Base-by-base conservation (phyloP, 2,329 filamentous ascomycete genomes). In the Pseudogymnoascus sp. region DNA sequence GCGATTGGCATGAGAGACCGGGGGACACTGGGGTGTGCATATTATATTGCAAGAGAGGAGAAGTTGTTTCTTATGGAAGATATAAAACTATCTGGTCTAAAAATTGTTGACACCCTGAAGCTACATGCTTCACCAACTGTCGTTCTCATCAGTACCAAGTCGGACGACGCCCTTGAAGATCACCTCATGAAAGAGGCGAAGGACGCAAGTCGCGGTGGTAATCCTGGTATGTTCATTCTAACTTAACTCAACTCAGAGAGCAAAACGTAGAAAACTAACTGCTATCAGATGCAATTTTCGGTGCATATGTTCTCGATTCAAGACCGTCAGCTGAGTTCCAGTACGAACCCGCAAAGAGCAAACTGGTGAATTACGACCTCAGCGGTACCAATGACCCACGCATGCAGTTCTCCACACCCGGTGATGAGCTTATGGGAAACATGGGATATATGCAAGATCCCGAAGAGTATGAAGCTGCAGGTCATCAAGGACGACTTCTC, bases 61-160 rank as follows among this genome's bases (percentile, higher is more conserved):
- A 84, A 80, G 37, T 75, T 97, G 3, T 88, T 84, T 64, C 79
- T 96, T 47, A 86, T 95, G 71, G 86, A 93, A 71, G 92, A 97
- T 68, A 80, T 90, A 8, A 80, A 83, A 14, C 79, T 85, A 67
- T 88, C 86, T 4, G 86, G 84, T n/a, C 73, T 84, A n/a, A 86
- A 90, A 37, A 77, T 87, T 11, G 77, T 89, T n/a, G 84, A 90
- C 65, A 85, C 81, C 4, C 75, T 87, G 18, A 71, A 86, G 44
- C 68, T 82, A 8, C 79, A 84, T 62, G 74, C 77, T 11, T 79
- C 82, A 63, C 84, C 85, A 14, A 86, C 82, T 0, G 79, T 77
- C 0, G 72, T 88, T 23, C 73, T 88, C 5, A 74, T 84, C 14
- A 73, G 69, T 60, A 72, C 66, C 12, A 67, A 70, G 25, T 70